Evolutionary conservation across 495 filamentous ascomycete species (phyloP), one percentile per base, ranked within the genome.

Genomic region (Xylaria scruposa): DNA sequence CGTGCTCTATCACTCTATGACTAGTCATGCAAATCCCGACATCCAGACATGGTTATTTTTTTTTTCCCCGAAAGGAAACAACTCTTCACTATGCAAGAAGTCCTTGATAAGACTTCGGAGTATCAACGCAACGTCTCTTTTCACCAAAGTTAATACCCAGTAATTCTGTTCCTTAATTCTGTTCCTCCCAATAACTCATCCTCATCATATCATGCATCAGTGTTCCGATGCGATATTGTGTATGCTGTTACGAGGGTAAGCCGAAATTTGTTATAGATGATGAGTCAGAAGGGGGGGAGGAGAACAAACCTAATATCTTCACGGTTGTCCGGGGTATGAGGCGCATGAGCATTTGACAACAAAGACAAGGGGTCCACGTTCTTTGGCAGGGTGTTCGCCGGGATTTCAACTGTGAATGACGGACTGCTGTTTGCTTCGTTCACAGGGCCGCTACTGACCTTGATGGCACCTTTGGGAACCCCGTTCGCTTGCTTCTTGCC

Each of bases 401-500:
- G 24, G 3, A 64, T 33, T 26, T 73, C 53, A 29, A 67, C 33
- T 46, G 24, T 44, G 4, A 65, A 42, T 2, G 53, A 29, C 0
- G 26, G 38, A 31, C 53, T 67, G 2, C 13, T 19, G 49, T 24
- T 38, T 1, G 29, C 9, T 0, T 75, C 72, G 29, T 78, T 75
- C 0, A 78, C 75, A 0, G 75, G 75, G 12, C 76, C 76, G 44
- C 76, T 59, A 33, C 72, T 80, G 4, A 61, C 76, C 0, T 63
- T 60, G 8, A 44, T 54, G 6, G 33, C 36, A 31, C 68, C 68
- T 19, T 53, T 44, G 68, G 40, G 17, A 65, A 67, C 63, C 17
- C 17, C 13, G 17, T 26, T 67, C 40, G 13, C 40, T 42, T 33
- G 68, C 49, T 87, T 91, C 82, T 94, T 89, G 40, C 94, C 92